Conservation (phyloP, 2,329 filamentous ascomycete species). For the Trichothecium sympodiale region DNA sequence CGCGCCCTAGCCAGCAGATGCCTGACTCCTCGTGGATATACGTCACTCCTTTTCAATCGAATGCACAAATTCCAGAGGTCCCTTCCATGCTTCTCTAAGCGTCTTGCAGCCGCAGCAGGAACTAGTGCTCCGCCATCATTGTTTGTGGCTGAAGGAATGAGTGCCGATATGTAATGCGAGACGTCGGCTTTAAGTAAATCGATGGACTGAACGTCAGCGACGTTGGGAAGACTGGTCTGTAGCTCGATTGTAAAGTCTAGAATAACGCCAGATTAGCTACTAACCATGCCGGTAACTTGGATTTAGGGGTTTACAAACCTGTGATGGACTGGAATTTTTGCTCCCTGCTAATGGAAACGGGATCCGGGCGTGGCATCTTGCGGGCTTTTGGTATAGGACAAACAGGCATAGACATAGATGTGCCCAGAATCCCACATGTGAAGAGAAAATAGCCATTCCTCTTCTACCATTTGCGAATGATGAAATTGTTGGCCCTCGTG, state of each 20-base stretch:
- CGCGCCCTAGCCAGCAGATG: constrained; percentile 28
- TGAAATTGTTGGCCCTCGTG: too few species aligned
- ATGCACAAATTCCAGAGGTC: constrained; percentile 59
- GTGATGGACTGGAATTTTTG: constrained; percentile 13
- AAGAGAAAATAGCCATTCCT: too few species aligned
- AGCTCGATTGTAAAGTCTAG: constrained; percentile 18
- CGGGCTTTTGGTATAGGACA: too few species aligned
- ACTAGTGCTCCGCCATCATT: background rate
- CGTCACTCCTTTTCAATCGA: constrained; percentile 26
- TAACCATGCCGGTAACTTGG: background rate
- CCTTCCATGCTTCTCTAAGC: constrained; percentile 46
- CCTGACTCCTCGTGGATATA: constrained; percentile 9
- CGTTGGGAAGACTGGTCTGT: constrained; percentile 10
- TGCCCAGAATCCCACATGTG: too few species aligned
- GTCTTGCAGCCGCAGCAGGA: constrained; percentile 10
- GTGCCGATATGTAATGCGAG: constrained; percentile 14
- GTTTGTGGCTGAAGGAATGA: constrained; percentile 2
- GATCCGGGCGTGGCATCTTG: constrained; percentile 3
- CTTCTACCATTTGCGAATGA: too few species aligned
- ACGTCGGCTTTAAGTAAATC: constrained; percentile 25
- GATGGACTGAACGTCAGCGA: constrained; percentile 22
- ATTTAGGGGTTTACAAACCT: constrained; percentile 7
- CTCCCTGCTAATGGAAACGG: constrained; percentile 8
- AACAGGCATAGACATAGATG: too few species aligned
- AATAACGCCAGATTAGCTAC: too few species aligned